Evolutionary conservation across 2,329 filamentous ascomycete genomes (phyloP).

Genomic region (Neonectria coccinea): DNA sequence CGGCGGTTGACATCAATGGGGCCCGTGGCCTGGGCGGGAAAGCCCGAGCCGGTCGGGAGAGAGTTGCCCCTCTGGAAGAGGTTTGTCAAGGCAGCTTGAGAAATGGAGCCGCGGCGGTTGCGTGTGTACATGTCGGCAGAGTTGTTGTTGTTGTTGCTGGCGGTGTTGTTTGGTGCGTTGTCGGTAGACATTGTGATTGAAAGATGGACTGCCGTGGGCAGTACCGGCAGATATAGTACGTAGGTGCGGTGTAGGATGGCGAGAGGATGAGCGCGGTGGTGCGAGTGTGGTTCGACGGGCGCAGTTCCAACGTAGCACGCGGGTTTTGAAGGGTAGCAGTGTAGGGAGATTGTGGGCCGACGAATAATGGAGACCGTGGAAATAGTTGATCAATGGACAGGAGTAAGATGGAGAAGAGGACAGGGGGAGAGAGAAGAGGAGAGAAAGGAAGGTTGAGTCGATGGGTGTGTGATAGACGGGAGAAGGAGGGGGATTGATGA

Average conservation of each 20-base stretch:
- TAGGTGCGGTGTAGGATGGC: constrained; percentile 41
- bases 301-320: constrained; percentile 42
- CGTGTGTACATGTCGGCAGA: constrained; percentile 56
- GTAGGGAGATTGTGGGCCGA: constrained; percentile 39
- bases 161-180: constrained; percentile 43
- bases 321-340: constrained; percentile 38
- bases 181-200: constrained; percentile 51
- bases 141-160: constrained; percentile 49
- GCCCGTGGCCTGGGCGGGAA: constrained; percentile 54
- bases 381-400: constrained; percentile 10
- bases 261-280: constrained; percentile 40
- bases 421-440: constrained; percentile 29
- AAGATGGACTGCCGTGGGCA: constrained; percentile 34
- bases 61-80: constrained; percentile 71
- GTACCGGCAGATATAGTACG: constrained; percentile 42
- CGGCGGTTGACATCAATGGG: constrained; percentile 71
- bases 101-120: constrained; percentile 68
- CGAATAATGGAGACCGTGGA: constrained; percentile 9
- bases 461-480: constrained; percentile 25
- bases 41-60: constrained; percentile 56
- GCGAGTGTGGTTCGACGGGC: constrained; percentile 46
- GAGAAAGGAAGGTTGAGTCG: constrained; percentile 22
- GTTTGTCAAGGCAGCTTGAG: constrained; percentile 66
- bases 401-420: constrained; percentile 21
- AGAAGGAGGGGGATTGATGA: constrained; percentile 41